Percentiles rank a stretch among this genome's conserved stretches.
Evolutionary conservation across 108 stramenopile species (phyloP).

Genomic region (Schizochytrium sp.): DNA sequence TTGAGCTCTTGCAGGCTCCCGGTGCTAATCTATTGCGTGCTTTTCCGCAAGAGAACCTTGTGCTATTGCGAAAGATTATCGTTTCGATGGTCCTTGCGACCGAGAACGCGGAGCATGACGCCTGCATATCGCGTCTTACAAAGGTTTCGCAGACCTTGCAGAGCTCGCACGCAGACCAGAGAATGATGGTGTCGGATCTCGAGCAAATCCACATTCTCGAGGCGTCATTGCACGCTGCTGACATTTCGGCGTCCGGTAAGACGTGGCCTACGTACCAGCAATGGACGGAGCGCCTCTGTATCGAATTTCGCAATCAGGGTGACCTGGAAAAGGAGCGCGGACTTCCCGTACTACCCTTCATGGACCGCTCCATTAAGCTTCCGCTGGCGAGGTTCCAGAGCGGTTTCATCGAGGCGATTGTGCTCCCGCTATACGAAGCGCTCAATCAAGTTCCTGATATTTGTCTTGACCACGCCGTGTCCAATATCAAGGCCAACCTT

Average conservation of each 20-base stretch:
- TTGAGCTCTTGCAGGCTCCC: constrained; percentile 5
- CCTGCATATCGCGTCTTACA: not conserved
- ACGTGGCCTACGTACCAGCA: not conserved
- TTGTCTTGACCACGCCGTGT: not conserved
- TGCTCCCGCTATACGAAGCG: not conserved
- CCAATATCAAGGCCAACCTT: not conserved
- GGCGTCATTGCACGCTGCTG: constrained; percentile 31
- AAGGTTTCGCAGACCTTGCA: not conserved
- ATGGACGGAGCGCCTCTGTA: constrained; percentile 25
- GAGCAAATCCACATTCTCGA: not conserved
- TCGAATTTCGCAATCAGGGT: constrained; percentile 32
- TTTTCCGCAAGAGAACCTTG: not conserved
- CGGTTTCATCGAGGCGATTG: constrained; percentile 23
- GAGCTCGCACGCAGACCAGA: not conserved
- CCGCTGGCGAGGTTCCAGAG: constrained; percentile 21
- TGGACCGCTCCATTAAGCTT: constrained; percentile 20
- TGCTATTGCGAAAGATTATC: not conserved
- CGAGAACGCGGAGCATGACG: constrained; percentile 21
- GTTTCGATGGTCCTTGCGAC: constrained; percentile 17
- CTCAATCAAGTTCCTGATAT: not conserved
- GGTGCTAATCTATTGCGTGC: not conserved
- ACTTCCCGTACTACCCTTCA: constrained; percentile 19
- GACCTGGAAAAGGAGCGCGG: constrained; percentile 22
- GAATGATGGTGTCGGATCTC: not conserved
- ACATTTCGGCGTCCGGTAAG: constrained; percentile 27